Evolutionary conservation across 306 rosid species (phyloP).

Genomic region (Vicia faba): DNA sequence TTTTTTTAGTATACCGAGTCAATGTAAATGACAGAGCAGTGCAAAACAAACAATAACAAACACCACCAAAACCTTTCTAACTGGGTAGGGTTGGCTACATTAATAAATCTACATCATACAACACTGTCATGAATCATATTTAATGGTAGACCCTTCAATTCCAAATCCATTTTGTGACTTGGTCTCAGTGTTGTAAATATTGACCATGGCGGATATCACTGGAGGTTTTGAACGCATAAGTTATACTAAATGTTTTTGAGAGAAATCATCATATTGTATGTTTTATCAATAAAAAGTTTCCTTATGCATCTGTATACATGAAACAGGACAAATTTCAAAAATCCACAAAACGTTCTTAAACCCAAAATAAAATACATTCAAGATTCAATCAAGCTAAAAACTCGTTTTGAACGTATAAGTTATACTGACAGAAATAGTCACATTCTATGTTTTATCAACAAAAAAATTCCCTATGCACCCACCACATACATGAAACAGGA

Average conservation of each 20-base stretch:
- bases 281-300: constrained; percentile 17
- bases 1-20: constrained; percentile 13
- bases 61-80: not conserved
- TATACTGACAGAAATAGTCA: too few relatives aligned
- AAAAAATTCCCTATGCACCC: too few relatives aligned
- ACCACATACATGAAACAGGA: not conserved
- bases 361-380: too few relatives aligned
- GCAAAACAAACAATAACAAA: constrained; percentile 1
- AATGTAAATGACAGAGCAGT: constrained; percentile 21
- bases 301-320: constrained; percentile 15
- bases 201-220: too few relatives aligned
- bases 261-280: constrained; percentile 13
- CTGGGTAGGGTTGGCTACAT: not conserved
- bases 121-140: constrained; percentile 3
- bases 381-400: too few relatives aligned
- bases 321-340: not conserved
- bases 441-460: too few relatives aligned
- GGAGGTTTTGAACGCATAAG: not conserved
- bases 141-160: not conserved
- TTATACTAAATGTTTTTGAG: constrained; percentile 17
- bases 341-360: too few relatives aligned
- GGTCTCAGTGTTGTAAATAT: not conserved
- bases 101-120: not conserved
- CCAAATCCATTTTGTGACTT: not conserved
- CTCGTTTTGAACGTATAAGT: not conserved